Evolutionary conservation across 2,329 filamentous ascomycete genomes (phyloP).

Genomic region (Fusarium sublunatum): DNA sequence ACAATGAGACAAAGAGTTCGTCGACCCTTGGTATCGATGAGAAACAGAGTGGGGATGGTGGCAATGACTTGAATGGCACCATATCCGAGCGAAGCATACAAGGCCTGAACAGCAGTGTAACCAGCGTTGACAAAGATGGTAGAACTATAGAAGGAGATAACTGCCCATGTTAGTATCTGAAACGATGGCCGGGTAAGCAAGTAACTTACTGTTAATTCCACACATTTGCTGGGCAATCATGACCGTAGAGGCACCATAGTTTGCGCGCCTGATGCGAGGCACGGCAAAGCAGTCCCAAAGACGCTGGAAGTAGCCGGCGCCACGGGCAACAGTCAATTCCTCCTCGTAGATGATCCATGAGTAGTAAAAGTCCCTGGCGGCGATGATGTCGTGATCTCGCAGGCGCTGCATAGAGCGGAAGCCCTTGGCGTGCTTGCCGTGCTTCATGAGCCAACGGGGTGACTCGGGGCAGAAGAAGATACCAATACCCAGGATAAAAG

Average conservation of each 20-base stretch:
- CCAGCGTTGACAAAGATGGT: conserved; percentile 22
- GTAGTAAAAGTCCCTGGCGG: conserved; percentile 67
- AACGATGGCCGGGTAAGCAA: fast-evolving
- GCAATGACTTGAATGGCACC: conserved; percentile 28
- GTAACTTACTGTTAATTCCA: conserved; percentile 42
- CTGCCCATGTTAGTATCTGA: conserved; percentile 1
- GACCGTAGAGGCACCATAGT: conserved; percentile 78
- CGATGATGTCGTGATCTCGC: conserved; percentile 64
- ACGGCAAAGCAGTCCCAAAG: conserved; percentile 70
- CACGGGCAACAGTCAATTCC: conserved; percentile 46
- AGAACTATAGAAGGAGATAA: conserved; percentile 42
- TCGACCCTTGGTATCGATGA: conserved; percentile 31
- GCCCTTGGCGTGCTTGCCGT: conserved; percentile 67
- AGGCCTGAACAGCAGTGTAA: background rate
- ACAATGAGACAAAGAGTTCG: conserved; percentile 36
- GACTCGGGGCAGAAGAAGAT: conserved; percentile 74
- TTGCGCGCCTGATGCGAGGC: conserved; percentile 75
- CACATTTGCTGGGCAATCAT: conserved; percentile 76
- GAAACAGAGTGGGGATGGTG: conserved; percentile 24
- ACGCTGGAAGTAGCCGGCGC: conserved; percentile 48
- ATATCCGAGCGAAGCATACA: conserved; percentile 32
- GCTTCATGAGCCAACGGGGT: conserved; percentile 73
- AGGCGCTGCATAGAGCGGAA: conserved; percentile 63
- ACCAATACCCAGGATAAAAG: conserved; percentile 63
- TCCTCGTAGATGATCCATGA: conserved; percentile 54